phyloP scores from a whole-genome alignment of 2,329 filamentous ascomycete genomes.

The Fusarium temperatum region DNA sequence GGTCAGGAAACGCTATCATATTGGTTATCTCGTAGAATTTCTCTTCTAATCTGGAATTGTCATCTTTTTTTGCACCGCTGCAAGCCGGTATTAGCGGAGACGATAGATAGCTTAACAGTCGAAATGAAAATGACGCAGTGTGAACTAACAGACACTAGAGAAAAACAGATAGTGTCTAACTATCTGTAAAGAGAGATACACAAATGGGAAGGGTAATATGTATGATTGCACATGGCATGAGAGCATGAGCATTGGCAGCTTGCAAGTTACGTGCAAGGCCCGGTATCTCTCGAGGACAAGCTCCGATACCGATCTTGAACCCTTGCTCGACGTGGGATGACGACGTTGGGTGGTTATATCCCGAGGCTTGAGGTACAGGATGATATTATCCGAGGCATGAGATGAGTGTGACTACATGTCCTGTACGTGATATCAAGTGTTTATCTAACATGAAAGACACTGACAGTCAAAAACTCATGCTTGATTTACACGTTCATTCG shows the following conservation, averaged over 20 bases:
- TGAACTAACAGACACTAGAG: conserved; percentile 33
- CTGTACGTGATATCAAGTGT: not conserved
- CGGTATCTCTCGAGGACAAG: conserved; percentile 22
- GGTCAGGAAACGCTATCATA: not conserved
- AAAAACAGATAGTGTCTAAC: conserved; percentile 1
- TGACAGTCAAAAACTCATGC: not conserved
- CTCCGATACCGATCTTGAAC: conserved; percentile 29
- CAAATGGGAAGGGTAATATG: not conserved
- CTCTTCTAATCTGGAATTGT: not conserved
- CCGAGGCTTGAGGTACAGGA: conserved; percentile 7
- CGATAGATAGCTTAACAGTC: conserved; percentile 1
- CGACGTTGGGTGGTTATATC: conserved; percentile 6
- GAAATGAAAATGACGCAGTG: conserved; percentile 43
- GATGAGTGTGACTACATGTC: not conserved
- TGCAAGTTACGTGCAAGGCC: conserved; percentile 14
- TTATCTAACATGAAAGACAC: not conserved
- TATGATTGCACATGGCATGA: conserved; percentile 17
- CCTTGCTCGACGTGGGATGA: conserved; percentile 33
- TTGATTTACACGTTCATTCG: not conserved
- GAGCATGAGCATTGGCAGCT: conserved; percentile 4
- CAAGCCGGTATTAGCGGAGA: conserved; percentile 34
- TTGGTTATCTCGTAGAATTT: not conserved
- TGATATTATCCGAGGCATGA: conserved; percentile 12
- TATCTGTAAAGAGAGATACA: not conserved
- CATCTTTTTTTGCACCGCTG: conserved; percentile 24